Base-by-base conservation (phyloP, 352 stramenopile genomes). In the Aphanomyces astaci region DNA sequence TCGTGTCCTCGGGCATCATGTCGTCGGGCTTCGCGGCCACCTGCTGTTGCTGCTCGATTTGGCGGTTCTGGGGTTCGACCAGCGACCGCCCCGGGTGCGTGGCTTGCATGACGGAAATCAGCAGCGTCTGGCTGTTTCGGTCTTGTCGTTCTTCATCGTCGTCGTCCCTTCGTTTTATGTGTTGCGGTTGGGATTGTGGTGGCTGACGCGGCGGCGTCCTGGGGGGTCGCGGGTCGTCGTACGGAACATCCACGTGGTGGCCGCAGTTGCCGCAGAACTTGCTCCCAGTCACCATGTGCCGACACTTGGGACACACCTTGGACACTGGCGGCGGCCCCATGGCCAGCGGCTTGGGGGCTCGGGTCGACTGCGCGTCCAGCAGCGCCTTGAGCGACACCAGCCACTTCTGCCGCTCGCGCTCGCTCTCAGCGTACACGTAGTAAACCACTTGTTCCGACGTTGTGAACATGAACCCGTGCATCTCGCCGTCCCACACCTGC, bases 381-480 rank as follows among this genome's bases (percentile, higher is more conserved):
- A 59, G 7, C 17, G 51, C 28, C n/a, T 71, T 40, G 22, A 71
- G 56, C 10, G 64, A 51, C 2, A 66, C 64, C 13, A 71, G 64
- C 64, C 64, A 71, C 46, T 66, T 64, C 45, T 71, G 52, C 27
- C 64, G 64, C 45, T 71, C 53, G 27, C 57, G 32, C 4, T 71
- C 57, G 22, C 30, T 66, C 32, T 71, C 64, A 1, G 64, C 64
- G 25, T 36, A 71, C 19, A 71, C 64, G 39, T 71, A 71, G 52
- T 71, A 71, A 11, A 53, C 28, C 2, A 66, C 64, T 57, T 66
- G 53, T 31, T 71, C 64, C 10, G 64, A 43, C 57, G 64, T 71
- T 0, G 36, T 66, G 51, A 71, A 71, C 56, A 62, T 53, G 25
- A 71, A 71, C 3, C 62, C 62, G 55, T 46, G 55, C 36, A 32